Evolutionary conservation across 352 stramenopile species (phyloP).

Genomic region (Phytophthora palmivora): DNA sequence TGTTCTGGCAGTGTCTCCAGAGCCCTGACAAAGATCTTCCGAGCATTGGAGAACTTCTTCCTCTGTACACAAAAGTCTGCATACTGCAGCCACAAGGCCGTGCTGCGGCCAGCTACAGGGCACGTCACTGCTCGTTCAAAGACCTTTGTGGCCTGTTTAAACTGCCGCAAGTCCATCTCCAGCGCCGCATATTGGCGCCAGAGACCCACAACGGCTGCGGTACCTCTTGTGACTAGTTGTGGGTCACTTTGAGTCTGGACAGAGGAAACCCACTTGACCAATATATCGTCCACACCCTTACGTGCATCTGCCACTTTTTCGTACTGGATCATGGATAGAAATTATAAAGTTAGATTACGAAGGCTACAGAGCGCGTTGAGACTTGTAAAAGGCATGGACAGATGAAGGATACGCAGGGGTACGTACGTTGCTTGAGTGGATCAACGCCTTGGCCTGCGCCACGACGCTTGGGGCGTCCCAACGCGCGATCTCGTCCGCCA

Average conservation of each 20-base stretch:
- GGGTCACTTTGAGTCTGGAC: constrained; percentile 21
- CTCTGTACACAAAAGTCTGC: constrained; percentile 77
- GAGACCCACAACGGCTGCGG: constrained; percentile 44
- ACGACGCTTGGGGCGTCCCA: constrained; percentile 66
- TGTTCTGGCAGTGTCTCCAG: constrained; percentile 48
- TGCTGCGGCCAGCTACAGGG: constrained; percentile 46
- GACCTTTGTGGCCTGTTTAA: constrained; percentile 86
- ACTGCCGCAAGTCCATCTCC: constrained; percentile 83
- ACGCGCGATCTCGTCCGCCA: constrained; percentile 40
- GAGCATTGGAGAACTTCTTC: constrained; percentile 77
- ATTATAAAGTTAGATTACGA: constrained; percentile 14
- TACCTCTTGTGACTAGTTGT: constrained; percentile 18
- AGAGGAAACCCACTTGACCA: constrained; percentile 50
- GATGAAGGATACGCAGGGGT: constrained; percentile 7
- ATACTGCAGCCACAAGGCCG: constrained; percentile 68
- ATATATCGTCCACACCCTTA: constrained; percentile 51
- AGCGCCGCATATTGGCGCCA: constrained; percentile 75
- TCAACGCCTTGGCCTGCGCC: constrained; percentile 68
- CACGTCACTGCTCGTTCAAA: constrained; percentile 70
- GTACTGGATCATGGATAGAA: constrained; percentile 50
- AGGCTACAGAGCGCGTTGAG: constrained; percentile 14
- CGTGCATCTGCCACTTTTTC: constrained; percentile 72
- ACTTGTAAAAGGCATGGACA: not conserved
- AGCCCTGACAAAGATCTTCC: constrained; percentile 77
- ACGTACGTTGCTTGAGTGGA: constrained; percentile 82